Percentiles rank a stretch among this genome's conserved stretches.
Evolutionary conservation across 2,329 filamentous ascomycete genomes (phyloP).

Genomic region (Hansfordia pulvinata): DNA sequence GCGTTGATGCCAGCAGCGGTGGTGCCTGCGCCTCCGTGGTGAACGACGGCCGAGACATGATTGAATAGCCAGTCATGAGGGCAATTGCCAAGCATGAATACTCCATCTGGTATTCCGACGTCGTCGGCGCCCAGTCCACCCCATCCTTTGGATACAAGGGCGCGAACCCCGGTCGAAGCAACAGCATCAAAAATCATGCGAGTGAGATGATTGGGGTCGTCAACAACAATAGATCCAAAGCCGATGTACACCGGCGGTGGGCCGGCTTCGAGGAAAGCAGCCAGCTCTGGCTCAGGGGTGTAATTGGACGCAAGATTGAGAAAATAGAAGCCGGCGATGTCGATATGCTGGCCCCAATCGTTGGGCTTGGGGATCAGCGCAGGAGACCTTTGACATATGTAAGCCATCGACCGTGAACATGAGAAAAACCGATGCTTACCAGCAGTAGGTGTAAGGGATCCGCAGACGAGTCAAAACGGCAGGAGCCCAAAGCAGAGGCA

Average conservation of each 20-base stretch:
- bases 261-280: constrained; percentile 28
- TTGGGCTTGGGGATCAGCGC: constrained; percentile 35
- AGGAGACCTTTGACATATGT: constrained; percentile 14
- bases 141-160: constrained; percentile 80
- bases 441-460: constrained; percentile 84
- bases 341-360: constrained; percentile 39
- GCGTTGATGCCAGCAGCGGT: constrained; percentile 75
- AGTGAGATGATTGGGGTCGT: constrained; percentile 29
- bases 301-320: constrained; percentile 25
- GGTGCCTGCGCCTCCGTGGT: constrained; percentile 80
- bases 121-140: constrained; percentile 67
- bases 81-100: constrained; percentile 74
- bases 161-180: constrained; percentile 41
- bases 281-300: constrained; percentile 17
- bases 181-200: constrained; percentile 32
- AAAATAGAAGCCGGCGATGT: constrained; percentile 40
- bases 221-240: constrained; percentile 41
- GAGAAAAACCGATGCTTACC: no score
- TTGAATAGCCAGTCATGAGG: constrained; percentile 87
- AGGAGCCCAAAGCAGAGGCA: constrained; percentile 73
- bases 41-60: constrained; percentile 67
- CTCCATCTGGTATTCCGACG: constrained; percentile 59
- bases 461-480: constrained; percentile 62
- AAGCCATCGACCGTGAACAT: no score
- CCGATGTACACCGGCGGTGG: constrained; percentile 39